phyloP scores from a whole-genome alignment of 139 green algal species.

The Chlamydomonas sp. region DNA sequence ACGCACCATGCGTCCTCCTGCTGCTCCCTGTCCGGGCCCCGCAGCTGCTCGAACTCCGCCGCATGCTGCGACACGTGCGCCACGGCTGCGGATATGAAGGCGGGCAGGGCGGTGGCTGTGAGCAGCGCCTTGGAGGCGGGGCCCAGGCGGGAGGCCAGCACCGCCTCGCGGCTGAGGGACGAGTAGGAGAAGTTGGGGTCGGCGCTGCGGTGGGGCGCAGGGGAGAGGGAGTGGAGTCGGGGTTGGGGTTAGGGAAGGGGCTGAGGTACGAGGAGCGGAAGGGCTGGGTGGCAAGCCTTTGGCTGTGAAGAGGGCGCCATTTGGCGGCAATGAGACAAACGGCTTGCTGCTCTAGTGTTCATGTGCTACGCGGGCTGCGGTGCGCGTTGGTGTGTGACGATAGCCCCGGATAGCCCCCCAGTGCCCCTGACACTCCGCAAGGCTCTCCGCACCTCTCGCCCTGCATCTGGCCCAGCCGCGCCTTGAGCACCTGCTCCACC shows the following conservation, averaged over 20 bases:
- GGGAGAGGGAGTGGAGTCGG: too few species aligned
- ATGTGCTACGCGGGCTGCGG: too few species aligned
- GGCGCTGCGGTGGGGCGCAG: background rate
- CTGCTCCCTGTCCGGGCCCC: background rate
- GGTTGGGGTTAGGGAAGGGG: background rate
- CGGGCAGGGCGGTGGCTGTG: slow-evolving; percentile 18
- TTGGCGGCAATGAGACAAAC: background rate
- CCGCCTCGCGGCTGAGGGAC: slow-evolving; percentile 15
- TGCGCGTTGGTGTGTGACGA: too few species aligned
- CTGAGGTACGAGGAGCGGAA: background rate
- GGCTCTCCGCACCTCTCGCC: background rate
- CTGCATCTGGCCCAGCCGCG: slow-evolving; percentile 33
- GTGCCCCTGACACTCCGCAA: background rate
- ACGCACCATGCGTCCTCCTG: background rate
- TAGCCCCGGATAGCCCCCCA: too few species aligned
- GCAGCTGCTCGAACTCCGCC: background rate
- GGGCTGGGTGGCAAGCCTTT: background rate
- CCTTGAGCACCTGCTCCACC: slow-evolving; percentile 22
- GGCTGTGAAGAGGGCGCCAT: too few species aligned
- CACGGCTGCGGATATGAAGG: slow-evolving; percentile 24
- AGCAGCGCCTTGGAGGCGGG: slow-evolving; percentile 33
- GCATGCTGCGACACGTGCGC: slow-evolving; percentile 17
- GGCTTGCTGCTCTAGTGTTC: background rate
- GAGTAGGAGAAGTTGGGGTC: slow-evolving; percentile 29
- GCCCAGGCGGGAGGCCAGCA: slow-evolving; percentile 17